These are phyloP conservation scores for Aurantiochytrium sp. DNA, from an alignment of 108 stramenopile species.

Conservation along the genomic window DNA sequence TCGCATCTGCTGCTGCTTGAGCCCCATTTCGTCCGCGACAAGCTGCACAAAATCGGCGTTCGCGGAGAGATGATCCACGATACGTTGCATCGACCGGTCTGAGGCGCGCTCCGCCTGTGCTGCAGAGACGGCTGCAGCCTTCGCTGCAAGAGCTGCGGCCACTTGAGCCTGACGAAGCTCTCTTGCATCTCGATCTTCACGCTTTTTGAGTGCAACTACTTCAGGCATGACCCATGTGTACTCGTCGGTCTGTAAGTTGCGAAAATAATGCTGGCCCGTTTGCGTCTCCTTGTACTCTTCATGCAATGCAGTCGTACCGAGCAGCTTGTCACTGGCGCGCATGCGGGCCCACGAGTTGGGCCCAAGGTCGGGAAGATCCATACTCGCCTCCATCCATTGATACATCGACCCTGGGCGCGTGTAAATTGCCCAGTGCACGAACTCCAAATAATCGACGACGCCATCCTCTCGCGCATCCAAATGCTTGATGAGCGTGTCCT, in stretches of 20 bases:
- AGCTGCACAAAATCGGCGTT: not conserved
- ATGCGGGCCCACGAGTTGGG: not conserved
- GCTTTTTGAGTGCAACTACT: not conserved
- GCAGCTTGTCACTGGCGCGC: not conserved
- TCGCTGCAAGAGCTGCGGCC: not conserved
- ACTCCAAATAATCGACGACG: not conserved
- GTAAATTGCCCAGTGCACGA: not conserved
- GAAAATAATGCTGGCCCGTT: not conserved
- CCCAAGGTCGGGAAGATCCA: not conserved
- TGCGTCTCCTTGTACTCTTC: not conserved
- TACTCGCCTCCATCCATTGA: not conserved
- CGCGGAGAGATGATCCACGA: not conserved
- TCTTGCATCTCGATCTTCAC: not conserved
- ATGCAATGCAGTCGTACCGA: not conserved
- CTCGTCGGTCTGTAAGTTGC: not conserved
- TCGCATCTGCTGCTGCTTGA: not conserved
- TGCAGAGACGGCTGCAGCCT: not conserved
- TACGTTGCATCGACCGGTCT: not conserved
- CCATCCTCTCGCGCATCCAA: not conserved
- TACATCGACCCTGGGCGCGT: not conserved
- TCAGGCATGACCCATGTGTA: not conserved
- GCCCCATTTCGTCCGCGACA: not conserved
- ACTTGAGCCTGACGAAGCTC: not conserved
- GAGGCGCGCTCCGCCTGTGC: not conserved
- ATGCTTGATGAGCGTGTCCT: slow-evolving; percentile 6